Evolutionary conservation across 345 rosid genomes (phyloP), one percentile per base, ranked within the genome.

Genomic region (Trapa bicornis): DNA sequence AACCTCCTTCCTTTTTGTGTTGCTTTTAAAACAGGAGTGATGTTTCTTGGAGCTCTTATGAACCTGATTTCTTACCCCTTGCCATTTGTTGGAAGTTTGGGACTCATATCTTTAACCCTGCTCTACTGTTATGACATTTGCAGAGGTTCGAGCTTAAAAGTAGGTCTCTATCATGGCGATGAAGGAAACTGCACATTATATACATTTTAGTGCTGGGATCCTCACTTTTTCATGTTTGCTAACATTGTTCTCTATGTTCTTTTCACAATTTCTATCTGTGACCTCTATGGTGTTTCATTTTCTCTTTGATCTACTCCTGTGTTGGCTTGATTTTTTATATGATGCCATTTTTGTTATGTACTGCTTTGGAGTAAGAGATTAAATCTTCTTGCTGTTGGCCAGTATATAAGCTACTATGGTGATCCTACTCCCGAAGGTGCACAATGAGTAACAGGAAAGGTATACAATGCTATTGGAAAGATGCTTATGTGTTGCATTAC

Each of bases 61-160:
- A 86, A 77, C 96, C 80, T 91, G 87, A 91, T 95, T 86, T 84
- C 94, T 95, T 91, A 82, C 95, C 87, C 83, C 89, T 86, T 91
- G 88, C 88, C 82, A 82, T 82, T 86, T 91, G 87, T 92, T 92
- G 93, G 95, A 86, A 91, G 99, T 94, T 87, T 91, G 92, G 93
- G 96, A 91, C 96, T 95, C 97, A 89, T 97, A 73, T 85, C 89
- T 81, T 86, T 95, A 87, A 95, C 92, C 96, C 87, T 95, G 94
- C 81, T 91, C 83, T 91, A 86, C 89, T 94, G 86, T 91, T 91
- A 80, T 95, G 87, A 86, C 85, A 86, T 91, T 85, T 95, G 99
- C 99, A 95, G 97, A 89, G 86, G 82, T 67, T 74, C 77, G 75
- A 75, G 80, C 79, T 73, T 64, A 76, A 70, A 74, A 75, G 70